Percentiles rank a stretch among this genome's conserved stretches.
phyloP scores from a whole-genome alignment of 306 rosid species.

The Medicago lupulina region DNA sequence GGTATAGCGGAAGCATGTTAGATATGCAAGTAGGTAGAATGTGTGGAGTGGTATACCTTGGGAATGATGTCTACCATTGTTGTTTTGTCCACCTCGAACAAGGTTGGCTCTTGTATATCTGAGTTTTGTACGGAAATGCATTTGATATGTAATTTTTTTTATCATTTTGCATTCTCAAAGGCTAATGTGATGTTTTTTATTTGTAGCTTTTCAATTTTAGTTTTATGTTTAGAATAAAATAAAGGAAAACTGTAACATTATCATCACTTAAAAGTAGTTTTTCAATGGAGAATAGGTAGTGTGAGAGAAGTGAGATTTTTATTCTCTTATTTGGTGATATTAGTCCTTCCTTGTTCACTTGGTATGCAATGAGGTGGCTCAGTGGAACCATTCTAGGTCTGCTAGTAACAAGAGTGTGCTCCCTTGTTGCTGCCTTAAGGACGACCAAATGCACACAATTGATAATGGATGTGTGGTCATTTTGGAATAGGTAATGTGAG shows the following conservation, averaged over 20 bases:
- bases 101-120: background rate
- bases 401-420: background rate
- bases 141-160: background rate
- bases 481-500: no score
- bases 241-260: background rate
- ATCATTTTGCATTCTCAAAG: background rate
- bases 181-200: background rate
- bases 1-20: background rate
- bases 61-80: background rate
- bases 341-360: background rate
- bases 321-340: background rate
- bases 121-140: background rate
- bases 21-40: background rate
- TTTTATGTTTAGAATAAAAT: background rate
- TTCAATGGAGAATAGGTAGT: background rate
- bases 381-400: background rate
- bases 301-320: background rate
- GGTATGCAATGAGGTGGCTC: background rate
- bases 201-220: background rate
- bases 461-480: background rate
- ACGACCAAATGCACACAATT: background rate
- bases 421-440: background rate
- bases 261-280: background rate
- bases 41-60: background rate
- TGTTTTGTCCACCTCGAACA: background rate